These are phyloP conservation scores for Apophysomyces elegans DNA, from an alignment of 371 early-diverging fungal species.

Conservation along the genomic window DNA sequence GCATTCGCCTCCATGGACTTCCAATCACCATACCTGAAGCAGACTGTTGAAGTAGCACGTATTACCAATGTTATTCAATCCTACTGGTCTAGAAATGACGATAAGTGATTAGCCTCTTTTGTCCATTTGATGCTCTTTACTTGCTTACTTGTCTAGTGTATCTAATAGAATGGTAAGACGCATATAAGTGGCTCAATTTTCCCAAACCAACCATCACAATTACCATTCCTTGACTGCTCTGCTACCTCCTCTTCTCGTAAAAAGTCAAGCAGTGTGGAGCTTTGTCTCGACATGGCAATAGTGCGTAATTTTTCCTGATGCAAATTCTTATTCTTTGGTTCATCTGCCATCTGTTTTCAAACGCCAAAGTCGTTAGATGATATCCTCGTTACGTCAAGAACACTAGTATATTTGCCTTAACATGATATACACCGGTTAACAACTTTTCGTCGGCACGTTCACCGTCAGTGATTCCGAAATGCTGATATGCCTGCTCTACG, in stretches of 20 bases:
- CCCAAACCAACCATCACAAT: not conserved
- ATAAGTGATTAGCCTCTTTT: slow-evolving; percentile 11
- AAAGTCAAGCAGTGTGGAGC: slow-evolving; percentile 28
- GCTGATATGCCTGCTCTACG: slow-evolving; percentile 54
- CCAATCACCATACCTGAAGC: slow-evolving; percentile 53
- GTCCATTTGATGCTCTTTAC: not conserved
- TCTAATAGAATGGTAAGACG: not conserved
- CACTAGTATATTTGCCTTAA: slow-evolving; percentile 25
- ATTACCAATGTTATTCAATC: slow-evolving; percentile 87
- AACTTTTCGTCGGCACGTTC: slow-evolving; percentile 32
- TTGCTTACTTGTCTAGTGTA: slow-evolving; percentile 1
- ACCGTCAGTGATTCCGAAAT: slow-evolving; percentile 49
- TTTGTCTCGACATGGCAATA: slow-evolving; percentile 40
- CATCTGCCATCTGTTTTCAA: slow-evolving; percentile 29
- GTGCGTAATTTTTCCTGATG: slow-evolving; percentile 36
- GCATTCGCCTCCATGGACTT: slow-evolving; percentile 2
- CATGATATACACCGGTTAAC: slow-evolving; percentile 36
- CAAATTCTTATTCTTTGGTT: slow-evolving; percentile 28
- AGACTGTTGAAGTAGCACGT: slow-evolving; percentile 91
- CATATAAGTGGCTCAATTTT: not conserved
- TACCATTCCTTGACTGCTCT: not conserved
- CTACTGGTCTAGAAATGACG: slow-evolving; percentile 57
- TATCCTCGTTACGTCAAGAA: not conserved
- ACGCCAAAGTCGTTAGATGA: not conserved
- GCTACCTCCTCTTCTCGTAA: slow-evolving; percentile 25